Conservation (phyloP, 768 basidiomycete genomes). For the Pulveroboletus sp. region DNA sequence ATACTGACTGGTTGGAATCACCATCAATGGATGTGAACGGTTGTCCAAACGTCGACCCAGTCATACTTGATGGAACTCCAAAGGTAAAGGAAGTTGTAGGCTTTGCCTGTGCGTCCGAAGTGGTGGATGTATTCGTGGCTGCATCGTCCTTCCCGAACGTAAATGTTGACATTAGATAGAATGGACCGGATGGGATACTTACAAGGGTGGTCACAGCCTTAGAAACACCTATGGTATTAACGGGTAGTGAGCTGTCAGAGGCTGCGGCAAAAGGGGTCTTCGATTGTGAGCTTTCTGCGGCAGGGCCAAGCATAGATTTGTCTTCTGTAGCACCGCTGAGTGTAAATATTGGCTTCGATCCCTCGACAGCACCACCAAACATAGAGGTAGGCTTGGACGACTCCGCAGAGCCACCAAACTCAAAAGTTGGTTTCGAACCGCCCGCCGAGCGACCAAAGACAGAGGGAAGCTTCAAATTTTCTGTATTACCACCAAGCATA, state of each 20-base stretch:
- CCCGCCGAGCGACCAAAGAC: slow-evolving; percentile 5
- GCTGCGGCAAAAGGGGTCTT: background rate
- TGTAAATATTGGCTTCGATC: slow-evolving; percentile 1
- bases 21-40: background rate
- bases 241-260: background rate
- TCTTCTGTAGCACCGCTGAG: background rate
- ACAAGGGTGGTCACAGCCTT: slow-evolving; percentile 3
- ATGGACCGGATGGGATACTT: slow-evolving; percentile 6
- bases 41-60: slow-evolving; percentile 12
- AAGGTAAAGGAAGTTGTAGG: slow-evolving; percentile 25
- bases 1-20: slow-evolving; percentile 5
- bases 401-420: slow-evolving; percentile 9
- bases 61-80: slow-evolving; percentile 7
- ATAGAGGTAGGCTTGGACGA: background rate
- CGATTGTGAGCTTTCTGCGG: background rate
- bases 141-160: slow-evolving; percentile 17
- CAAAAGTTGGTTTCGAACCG: slow-evolving; percentile 5
- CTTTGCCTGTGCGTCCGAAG: slow-evolving; percentile 20
- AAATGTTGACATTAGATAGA: slow-evolving; percentile 7
- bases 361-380: slow-evolving; percentile 1
- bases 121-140: background rate
- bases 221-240: background rate
- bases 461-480: background rate
- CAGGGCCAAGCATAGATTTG: background rate
- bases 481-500: slow-evolving; percentile 4